Conservation (phyloP, 495 filamentous ascomycete species). For the Penicillium herquei region DNA sequence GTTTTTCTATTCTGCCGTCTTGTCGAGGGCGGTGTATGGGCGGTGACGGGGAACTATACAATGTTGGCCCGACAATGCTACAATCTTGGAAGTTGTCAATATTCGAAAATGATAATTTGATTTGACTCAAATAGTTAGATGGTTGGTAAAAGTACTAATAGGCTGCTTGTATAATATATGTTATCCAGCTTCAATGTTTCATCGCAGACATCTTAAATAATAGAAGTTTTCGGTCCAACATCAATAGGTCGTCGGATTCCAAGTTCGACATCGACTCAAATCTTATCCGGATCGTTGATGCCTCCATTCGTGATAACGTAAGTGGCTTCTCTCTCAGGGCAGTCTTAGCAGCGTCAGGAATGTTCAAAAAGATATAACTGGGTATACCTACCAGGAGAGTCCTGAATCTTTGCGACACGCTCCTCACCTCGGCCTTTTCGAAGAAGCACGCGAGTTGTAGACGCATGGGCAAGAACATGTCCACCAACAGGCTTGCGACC, state of each 20-base stretch:
- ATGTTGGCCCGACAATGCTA: too few species aligned
- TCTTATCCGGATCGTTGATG: slow-evolving; percentile 70
- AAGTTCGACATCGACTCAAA: slow-evolving; percentile 11
- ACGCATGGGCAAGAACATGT: slow-evolving; percentile 78
- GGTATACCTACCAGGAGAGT: slow-evolving; percentile 61
- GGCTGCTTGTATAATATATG: too few species aligned
- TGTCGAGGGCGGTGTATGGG: background rate
- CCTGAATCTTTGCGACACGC: slow-evolving; percentile 76
- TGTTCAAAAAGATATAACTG: background rate
- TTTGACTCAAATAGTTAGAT: too few species aligned
- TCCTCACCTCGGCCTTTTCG: slow-evolving; percentile 78
- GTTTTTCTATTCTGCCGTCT: slow-evolving; percentile 6
- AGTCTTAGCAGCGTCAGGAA: slow-evolving; percentile 45
- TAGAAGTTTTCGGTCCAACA: too few species aligned
- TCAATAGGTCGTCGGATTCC: too few species aligned
- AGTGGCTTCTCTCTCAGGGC: slow-evolving; percentile 72
- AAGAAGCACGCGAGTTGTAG: slow-evolving; percentile 69
- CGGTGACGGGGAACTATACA: background rate
- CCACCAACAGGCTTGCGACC: slow-evolving; percentile 74
- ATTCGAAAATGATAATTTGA: too few species aligned
- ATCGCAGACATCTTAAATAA: too few species aligned
- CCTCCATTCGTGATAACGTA: slow-evolving; percentile 80
- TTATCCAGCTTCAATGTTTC: too few species aligned
- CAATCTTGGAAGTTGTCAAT: too few species aligned
- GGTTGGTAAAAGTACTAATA: too few species aligned